These are phyloP conservation scores for Cyberlindnera maritima DNA, from an alignment of 805 yeast species.

Conservation along the genomic window DNA sequence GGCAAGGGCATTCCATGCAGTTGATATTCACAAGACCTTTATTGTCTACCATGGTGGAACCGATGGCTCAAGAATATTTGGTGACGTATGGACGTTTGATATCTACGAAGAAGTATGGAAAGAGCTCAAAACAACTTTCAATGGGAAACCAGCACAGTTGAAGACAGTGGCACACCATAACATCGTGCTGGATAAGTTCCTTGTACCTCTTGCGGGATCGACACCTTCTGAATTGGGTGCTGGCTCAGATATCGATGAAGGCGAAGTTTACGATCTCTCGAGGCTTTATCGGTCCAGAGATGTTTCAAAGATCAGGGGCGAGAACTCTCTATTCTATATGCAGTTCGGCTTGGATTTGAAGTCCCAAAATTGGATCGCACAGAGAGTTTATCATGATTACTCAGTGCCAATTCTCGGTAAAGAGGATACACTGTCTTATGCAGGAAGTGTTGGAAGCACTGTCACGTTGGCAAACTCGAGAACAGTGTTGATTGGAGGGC, in stretches of 20 bases:
- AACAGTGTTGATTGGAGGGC: slow-evolving; percentile 10
- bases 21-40: slow-evolving; percentile 25
- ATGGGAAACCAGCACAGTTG: slow-evolving; percentile 16
- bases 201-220: slow-evolving; percentile 12
- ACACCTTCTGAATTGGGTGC: neutral
- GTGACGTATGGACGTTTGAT: slow-evolving; percentile 53
- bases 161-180: slow-evolving; percentile 19
- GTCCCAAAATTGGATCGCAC: slow-evolving; percentile 2
- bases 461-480: slow-evolving; percentile 10
- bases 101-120: slow-evolving; percentile 43
- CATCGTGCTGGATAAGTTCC: slow-evolving; percentile 19
- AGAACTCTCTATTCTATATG: neutral
- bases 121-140: slow-evolving; percentile 27
- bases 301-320: neutral
- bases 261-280: slow-evolving; percentile 18
- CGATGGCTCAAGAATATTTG: slow-evolving; percentile 31
- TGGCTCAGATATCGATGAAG: neutral
- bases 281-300: neutral
- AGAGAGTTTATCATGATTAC: slow-evolving; percentile 11
- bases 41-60: slow-evolving; percentile 37
- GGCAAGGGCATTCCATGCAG: slow-evolving; percentile 37
- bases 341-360: slow-evolving; percentile 4
- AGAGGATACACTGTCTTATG: slow-evolving; percentile 1
- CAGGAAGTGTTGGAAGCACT: slow-evolving; percentile 7
- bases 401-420: neutral